phyloP scores from a whole-genome alignment of 2,329 filamentous ascomycete species.

The Tolypocladium amazonense region DNA sequence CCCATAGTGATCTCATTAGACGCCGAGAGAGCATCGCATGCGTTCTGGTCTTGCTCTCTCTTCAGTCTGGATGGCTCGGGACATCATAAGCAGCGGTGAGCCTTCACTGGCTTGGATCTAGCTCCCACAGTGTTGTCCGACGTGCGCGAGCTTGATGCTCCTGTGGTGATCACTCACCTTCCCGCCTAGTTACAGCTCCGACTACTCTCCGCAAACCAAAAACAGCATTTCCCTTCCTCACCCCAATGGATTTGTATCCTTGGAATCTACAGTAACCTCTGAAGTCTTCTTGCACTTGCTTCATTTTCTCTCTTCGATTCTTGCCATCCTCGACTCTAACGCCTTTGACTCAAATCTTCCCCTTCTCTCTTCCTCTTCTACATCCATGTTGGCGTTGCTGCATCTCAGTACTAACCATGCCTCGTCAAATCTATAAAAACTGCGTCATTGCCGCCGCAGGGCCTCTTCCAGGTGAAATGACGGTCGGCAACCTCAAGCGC shows the following conservation, averaged over 20 bases:
- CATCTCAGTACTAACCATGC: slow-evolving; percentile 11
- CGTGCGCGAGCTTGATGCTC: neutral
- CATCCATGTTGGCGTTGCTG: too few species aligned
- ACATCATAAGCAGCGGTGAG: neutral
- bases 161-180: neutral
- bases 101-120: neutral
- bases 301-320: neutral
- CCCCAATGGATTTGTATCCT: neutral
- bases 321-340: neutral
- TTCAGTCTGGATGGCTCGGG: neutral
- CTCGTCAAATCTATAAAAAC: slow-evolving; percentile 36
- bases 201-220: neutral
- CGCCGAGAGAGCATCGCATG: neutral
- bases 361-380: neutral
- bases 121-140: neutral
- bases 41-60: neutral
- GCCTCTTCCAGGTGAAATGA: slow-evolving; percentile 38
- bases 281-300: neutral
- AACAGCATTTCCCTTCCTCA: neutral
- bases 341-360: neutral
- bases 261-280: neutral
- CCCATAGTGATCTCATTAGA: neutral
- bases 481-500: slow-evolving; percentile 44
- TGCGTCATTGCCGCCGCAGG: slow-evolving; percentile 48
- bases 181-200: neutral